Base-by-base conservation (phyloP, 257 asterid genomes). In the Jacaranda mimosifolia region DNA sequence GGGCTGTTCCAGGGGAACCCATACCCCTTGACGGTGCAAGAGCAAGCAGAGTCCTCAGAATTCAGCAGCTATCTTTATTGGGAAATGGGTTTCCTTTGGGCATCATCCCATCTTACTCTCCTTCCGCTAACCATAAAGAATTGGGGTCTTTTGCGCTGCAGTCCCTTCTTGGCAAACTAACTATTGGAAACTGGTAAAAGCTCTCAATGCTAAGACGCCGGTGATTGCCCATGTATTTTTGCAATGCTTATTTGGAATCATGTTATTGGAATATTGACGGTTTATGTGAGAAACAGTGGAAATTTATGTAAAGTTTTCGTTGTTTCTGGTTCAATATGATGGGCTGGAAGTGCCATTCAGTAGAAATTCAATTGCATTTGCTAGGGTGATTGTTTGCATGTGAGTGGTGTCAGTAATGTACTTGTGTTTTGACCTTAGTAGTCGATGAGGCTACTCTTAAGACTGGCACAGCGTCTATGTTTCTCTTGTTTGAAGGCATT, bases 81-180 rank as follows among this genome's bases (percentile, higher is more conserved):
- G 71, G 91, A 15, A 80, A 74, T 52, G 96, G 97, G 32, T 90
- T 95, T 76, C 99, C 99, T 2, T 21, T 92, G 46, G 97, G 99
- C 7, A 84, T 95, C 40, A 82, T 95, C 39, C 99, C 99, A 0
- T 83, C 89, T 17, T 85, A 80, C 80, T 87, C 89, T 53, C 93
- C 97, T 2, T 75, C 95, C 7, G 19, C 90, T 13, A 72, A 70
- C 72, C 88, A 83, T 11, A 84, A 86, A 76, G 96, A 89, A 13
- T 73, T 95, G 88, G 99, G 98, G 68, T 78, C 96, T 53, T 78
- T 92, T 38, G 92, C 97, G 7, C 83, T 95, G 56, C 98, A 95
- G 83, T 85, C 98, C 21, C 85, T 87, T 60, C 70, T 92, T 46
- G 69, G 89, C 82, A 85, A 76, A 83, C 75, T 79, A 26, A 75